Conservation (phyloP, 1,284 basidiomycete species). For the Puccinia polysora region DNA sequence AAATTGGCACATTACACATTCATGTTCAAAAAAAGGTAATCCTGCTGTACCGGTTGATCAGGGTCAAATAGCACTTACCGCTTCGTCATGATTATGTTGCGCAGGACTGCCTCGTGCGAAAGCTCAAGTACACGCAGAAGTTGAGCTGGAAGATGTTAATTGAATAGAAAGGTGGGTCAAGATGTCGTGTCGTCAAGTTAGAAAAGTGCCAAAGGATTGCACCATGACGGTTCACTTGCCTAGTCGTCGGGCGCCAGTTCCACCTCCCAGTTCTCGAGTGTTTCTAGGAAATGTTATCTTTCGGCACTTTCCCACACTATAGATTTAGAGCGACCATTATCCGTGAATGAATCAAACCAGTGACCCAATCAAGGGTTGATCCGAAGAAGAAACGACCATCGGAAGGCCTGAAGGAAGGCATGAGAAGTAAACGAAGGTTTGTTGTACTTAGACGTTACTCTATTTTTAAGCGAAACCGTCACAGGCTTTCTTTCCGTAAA, state of each 20-base stretch:
- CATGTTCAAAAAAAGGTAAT: not conserved
- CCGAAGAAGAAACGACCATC: too few species aligned
- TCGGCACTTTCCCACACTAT: conserved; percentile 1
- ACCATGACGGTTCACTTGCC: too few species aligned
- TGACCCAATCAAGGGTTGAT: too few species aligned
- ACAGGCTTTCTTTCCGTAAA: not conserved
- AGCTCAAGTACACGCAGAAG: conserved; percentile 18
- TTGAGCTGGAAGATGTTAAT: not conserved
- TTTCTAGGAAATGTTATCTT: conserved; percentile 17
- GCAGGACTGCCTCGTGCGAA: conserved; percentile 20
- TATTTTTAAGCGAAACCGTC: not conserved
- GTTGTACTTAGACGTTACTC: not conserved
- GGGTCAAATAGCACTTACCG: not conserved
- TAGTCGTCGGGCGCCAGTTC: conserved; percentile 23
- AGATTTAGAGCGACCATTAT: not conserved
- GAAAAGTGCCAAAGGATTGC: not conserved
- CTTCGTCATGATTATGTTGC: conserved; percentile 34
- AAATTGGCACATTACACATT: not conserved
- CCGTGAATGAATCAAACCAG: not conserved
- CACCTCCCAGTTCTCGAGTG: not conserved
- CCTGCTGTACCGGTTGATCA: too few species aligned
- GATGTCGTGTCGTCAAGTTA: not conserved
- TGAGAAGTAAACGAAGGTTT: not conserved
- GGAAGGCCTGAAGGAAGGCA: not conserved
- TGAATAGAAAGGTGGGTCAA: not conserved